A percentile compares a stretch with the other conserved stretches of the same genome.
These are phyloP conservation scores for Phytophthora tentaculata DNA, from an alignment of 352 stramenopile species.

Conservation along the genomic window DNA sequence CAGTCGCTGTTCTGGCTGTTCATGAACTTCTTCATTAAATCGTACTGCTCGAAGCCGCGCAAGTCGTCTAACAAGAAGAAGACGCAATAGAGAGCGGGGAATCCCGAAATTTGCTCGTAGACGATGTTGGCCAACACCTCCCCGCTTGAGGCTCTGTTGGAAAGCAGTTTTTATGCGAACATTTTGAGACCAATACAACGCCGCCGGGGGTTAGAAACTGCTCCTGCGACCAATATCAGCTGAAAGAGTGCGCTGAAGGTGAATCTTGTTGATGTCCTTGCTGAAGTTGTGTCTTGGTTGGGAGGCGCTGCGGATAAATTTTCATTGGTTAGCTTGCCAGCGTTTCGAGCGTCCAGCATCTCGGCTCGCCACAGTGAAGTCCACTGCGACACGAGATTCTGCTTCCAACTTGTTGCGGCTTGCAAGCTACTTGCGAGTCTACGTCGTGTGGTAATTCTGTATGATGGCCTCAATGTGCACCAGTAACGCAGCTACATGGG, in stretches of 20 bases:
- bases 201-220: constrained; percentile 2
- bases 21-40: constrained; percentile 96
- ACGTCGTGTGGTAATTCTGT: too few relatives aligned
- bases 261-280: not conserved
- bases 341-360: too few relatives aligned
- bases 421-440: too few relatives aligned
- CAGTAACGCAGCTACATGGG: too few relatives aligned
- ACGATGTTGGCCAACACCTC: not conserved
- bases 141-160: too few relatives aligned
- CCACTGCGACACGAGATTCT: too few relatives aligned
- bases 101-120: constrained; percentile 9
- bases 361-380: too few relatives aligned
- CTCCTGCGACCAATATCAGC: constrained; percentile 16
- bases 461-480: too few relatives aligned
- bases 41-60: constrained; percentile 84
- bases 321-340: too few relatives aligned
- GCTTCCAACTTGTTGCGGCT: too few relatives aligned
- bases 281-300: not conserved
- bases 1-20: constrained; percentile 86
- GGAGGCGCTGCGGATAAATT: too few relatives aligned
- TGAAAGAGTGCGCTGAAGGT: not conserved
- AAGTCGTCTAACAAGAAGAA: constrained; percentile 56
- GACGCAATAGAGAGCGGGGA: constrained; percentile 47
- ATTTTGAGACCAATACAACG: constrained; percentile 35
- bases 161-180: constrained; percentile 6